Evolutionary conservation across 2,329 filamentous ascomycete species (phyloP).

Genomic region (Claviceps quebecensis): DNA sequence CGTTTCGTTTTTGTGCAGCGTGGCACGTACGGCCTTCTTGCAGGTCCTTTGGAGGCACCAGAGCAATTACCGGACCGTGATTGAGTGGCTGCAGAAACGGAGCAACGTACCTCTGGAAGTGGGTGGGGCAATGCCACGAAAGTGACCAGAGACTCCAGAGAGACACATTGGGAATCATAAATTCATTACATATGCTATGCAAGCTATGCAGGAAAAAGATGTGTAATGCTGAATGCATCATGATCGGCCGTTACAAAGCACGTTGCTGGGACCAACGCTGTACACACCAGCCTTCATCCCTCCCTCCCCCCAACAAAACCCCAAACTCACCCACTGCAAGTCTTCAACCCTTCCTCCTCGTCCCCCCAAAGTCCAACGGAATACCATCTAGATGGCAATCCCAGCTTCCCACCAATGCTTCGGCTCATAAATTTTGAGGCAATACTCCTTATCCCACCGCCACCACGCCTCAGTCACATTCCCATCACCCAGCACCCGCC

Average conservation of each 20-base stretch:
- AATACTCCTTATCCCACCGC: slow-evolving; percentile 46
- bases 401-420: slow-evolving; percentile 45
- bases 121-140: not conserved
- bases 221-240: too few relatives aligned
- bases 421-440: slow-evolving; percentile 43
- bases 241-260: too few relatives aligned
- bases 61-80: slow-evolving; percentile 47
- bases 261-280: too few relatives aligned
- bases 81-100: slow-evolving; percentile 52
- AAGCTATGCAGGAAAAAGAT: too few relatives aligned
- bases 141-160: not conserved
- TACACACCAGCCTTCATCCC: too few relatives aligned
- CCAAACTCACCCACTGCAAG: too few relatives aligned
- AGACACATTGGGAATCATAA: not conserved
- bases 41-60: slow-evolving; percentile 57
- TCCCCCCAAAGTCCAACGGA: too few relatives aligned
- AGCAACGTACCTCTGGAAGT: slow-evolving; percentile 13
- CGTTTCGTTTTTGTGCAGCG: slow-evolving; percentile 26
- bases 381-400: slow-evolving; percentile 15
- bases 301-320: too few relatives aligned
- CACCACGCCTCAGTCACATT: slow-evolving; percentile 43
- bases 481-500: slow-evolving; percentile 22
- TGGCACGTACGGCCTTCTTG: slow-evolving; percentile 57
- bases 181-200: too few relatives aligned
- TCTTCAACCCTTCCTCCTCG: too few relatives aligned